Evolutionary conservation across 441 rosid genomes (phyloP).

Genomic region (Flueggea neowawraea): DNA sequence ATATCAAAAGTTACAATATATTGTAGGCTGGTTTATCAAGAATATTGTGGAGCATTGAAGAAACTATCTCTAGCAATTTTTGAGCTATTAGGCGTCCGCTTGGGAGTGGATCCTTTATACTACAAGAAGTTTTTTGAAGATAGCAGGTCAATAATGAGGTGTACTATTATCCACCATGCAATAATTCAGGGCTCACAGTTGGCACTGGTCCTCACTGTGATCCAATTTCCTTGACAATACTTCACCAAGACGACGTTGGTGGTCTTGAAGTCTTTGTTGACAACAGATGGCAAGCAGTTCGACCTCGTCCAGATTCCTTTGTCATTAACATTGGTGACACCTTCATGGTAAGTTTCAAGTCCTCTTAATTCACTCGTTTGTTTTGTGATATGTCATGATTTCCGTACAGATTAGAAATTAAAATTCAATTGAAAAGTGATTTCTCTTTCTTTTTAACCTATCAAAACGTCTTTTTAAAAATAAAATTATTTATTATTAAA

Average conservation of each 20-base stretch:
- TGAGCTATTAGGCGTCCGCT: slow-evolving; percentile 58
- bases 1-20: too few relatives aligned
- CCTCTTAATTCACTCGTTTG: too few relatives aligned
- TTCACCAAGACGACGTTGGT: slow-evolving; percentile 73
- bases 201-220: slow-evolving; percentile 90
- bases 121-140: slow-evolving; percentile 46
- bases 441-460: too few relatives aligned
- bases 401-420: too few relatives aligned
- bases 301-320: slow-evolving; percentile 50
- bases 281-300: slow-evolving; percentile 50
- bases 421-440: too few relatives aligned
- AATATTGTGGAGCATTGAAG: slow-evolving; percentile 63
- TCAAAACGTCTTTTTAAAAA: too few relatives aligned
- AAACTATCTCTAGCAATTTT: slow-evolving; percentile 42
- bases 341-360: slow-evolving; percentile 43
- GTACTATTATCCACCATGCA: slow-evolving; percentile 71
- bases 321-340: slow-evolving; percentile 81
- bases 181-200: slow-evolving; percentile 42
- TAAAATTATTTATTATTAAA: too few relatives aligned
- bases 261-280: slow-evolving; percentile 62
- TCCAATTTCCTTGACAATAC: slow-evolving; percentile 70
- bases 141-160: slow-evolving; percentile 59
- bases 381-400: too few relatives aligned
- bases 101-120: slow-evolving; percentile 45
- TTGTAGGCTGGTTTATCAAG: slow-evolving; percentile 51